Evolutionary conservation across 352 stramenopile species (phyloP), one percentile per base, ranked within the genome.

Genomic region (Aphanomyces astaci): DNA sequence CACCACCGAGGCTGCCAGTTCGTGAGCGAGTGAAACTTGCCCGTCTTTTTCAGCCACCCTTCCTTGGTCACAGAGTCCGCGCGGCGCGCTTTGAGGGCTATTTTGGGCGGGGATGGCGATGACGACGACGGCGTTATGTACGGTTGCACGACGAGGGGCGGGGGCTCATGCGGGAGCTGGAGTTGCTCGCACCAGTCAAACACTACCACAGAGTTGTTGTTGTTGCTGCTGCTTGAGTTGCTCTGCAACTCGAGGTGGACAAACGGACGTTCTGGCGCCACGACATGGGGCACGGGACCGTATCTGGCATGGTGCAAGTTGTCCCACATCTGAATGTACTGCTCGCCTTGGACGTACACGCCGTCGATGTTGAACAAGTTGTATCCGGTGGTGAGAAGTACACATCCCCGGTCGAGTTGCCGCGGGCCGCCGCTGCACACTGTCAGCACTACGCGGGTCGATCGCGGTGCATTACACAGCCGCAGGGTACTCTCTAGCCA

Each of bases 1-100:
- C 92, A 94, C 84, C 82, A 94, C 25, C 86, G 80, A 15, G 74
- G 75, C 43, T 84, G 76, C 86, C 86, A 94, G 49, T 84, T 82
- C 17, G 82, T 92, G 71, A 85, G 82, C 22, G 73, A 77, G 1
- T 81, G 88, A 49, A 85, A 87, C 48, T 86, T 84, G 33, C 86
- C 86, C 33, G 91, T 77, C 73, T 92, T 94, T 48, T 90, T 85
- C 2, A 68, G 51, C 32, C 39, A 24, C 2, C 62, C 62, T 36
- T 68, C 62, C 43, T 68, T 68, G 10, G 55, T 24, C 17, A 68
- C 51, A 74, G 87, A 81, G 5, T 77, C 73, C 2, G 78, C 74
- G 36, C 56, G 46, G 82, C 79, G 48, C 48, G 73, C 71, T 9
- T 69, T 57, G 7, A 7, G 36, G 36, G 36, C 15, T 7, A 15